A percentile compares a stretch with the other conserved stretches of the same genome.
These are phyloP conservation scores for Cicer cuneatum DNA, from an alignment of 306 rosid species.

Conservation along the genomic window DNA sequence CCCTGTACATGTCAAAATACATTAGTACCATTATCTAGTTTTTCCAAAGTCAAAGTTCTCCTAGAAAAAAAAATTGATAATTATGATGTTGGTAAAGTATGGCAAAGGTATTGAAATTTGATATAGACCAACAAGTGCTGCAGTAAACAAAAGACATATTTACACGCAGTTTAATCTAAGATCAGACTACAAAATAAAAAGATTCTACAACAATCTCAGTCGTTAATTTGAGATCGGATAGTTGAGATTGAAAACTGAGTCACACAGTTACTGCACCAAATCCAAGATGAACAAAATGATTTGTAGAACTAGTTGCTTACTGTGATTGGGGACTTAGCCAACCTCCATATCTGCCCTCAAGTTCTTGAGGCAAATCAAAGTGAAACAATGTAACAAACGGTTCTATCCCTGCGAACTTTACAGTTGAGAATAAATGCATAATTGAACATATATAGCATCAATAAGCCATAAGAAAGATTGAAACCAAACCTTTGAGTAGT, in stretches of 20 bases:
- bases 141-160: too few relatives aligned
- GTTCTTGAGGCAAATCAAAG: slow-evolving; percentile 56
- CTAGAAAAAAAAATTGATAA: not conserved
- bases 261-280: too few relatives aligned
- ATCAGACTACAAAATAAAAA: too few relatives aligned
- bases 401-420: slow-evolving; percentile 49
- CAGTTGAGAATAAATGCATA: not conserved
- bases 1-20: slow-evolving; percentile 48
- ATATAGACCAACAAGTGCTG: too few relatives aligned
- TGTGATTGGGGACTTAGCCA: slow-evolving; percentile 57
- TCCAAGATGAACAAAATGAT: not conserved
- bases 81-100: slow-evolving; percentile 7
- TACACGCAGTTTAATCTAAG: too few relatives aligned
- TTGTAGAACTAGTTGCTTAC: slow-evolving; percentile 34
- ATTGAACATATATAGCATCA: not conserved
- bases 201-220: too few relatives aligned
- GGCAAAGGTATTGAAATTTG: not conserved
- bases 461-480: not conserved
- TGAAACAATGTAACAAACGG: slow-evolving; percentile 61
- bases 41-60: not conserved
- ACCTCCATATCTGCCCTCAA: slow-evolving; percentile 50
- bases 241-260: too few relatives aligned
- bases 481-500: slow-evolving; percentile 58
- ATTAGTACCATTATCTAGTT: not conserved
- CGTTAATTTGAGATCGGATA: too few relatives aligned